A percentile compares a stretch with the other conserved stretches of the same genome.
These are phyloP conservation scores for Hypoxylon perforatum DNA, from an alignment of 495 filamentous ascomycete genomes.

Conservation along the genomic window DNA sequence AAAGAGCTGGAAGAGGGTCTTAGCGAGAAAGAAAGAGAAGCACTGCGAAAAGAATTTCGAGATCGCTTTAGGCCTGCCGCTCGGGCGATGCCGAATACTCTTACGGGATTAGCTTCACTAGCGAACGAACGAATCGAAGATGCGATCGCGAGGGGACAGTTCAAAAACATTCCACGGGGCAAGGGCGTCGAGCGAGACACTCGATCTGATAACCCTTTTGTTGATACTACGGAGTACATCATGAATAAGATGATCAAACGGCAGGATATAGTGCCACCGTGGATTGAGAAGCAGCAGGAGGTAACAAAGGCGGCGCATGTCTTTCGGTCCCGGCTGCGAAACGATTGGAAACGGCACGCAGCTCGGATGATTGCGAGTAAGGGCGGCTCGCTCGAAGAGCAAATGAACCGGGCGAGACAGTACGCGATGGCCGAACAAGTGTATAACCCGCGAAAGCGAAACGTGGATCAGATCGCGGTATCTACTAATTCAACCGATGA, in stretches of 20 bases:
- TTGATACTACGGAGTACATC: conserved; percentile 97
- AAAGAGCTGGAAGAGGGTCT: conserved; percentile 66
- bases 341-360: conserved; percentile 90
- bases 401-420: conserved; percentile 75
- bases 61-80: conserved; percentile 82
- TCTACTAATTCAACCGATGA: conserved; percentile 61
- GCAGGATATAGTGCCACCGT: conserved; percentile 84
- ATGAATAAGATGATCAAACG: conserved; percentile 99
- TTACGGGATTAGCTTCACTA: conserved; percentile 82
- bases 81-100: conserved; percentile 77
- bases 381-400: conserved; percentile 80
- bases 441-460: conserved; percentile 60
- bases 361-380: conserved; percentile 80
- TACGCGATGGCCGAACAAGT: conserved; percentile 79
- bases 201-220: conserved; percentile 85
- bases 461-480: conserved; percentile 59
- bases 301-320: conserved; percentile 72
- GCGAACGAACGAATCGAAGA: conserved; percentile 96
- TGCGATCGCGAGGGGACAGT: conserved; percentile 90
- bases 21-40: conserved; percentile 75
- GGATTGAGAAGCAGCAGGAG: conserved; percentile 99
- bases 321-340: conserved; percentile 79
- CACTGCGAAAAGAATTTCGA: conserved; percentile 75
- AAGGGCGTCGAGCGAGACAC: conserved; percentile 81
- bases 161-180: conserved; percentile 86